These are phyloP conservation scores for Apiosordaria backusii DNA, from an alignment of 495 filamentous ascomycete genomes.

Conservation along the genomic window DNA sequence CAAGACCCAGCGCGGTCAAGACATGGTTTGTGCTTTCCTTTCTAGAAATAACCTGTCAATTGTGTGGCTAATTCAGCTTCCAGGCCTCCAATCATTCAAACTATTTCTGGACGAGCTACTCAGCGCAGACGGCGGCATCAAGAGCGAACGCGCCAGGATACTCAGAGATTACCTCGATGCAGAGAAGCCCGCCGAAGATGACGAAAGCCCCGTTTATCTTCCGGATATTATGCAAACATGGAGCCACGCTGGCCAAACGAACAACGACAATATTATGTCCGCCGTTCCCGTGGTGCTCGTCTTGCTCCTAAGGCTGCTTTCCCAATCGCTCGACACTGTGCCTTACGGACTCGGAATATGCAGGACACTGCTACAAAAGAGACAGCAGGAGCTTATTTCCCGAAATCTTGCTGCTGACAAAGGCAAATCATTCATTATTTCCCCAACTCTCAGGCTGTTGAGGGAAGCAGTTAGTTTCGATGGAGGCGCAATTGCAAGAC, in stretches of 20 bases:
- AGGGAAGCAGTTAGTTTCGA: constrained; percentile 76
- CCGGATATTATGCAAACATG: constrained; percentile 74
- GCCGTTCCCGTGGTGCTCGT: constrained; percentile 71
- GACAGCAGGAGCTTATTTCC: constrained; percentile 67
- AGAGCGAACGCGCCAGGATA: constrained; percentile 50
- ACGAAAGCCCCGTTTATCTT: constrained; percentile 57
- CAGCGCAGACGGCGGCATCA: constrained; percentile 45
- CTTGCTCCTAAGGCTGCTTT: constrained; percentile 70
- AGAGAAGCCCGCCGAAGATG: constrained; percentile 57
- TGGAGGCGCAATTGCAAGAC: constrained; percentile 69
- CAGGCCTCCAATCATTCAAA: constrained; percentile 75
- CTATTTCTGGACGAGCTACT: constrained; percentile 64
- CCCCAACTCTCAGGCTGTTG: constrained; percentile 74
- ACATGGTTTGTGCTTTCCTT: constrained; percentile 53
- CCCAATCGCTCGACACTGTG: constrained; percentile 63
- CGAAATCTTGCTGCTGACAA: constrained; percentile 68
- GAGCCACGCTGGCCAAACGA: constrained; percentile 66
- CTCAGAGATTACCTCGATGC: constrained; percentile 71
- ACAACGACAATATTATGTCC: constrained; percentile 71
- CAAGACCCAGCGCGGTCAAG: constrained; percentile 59
- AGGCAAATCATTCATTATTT: constrained; percentile 78
- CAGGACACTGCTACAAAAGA: constrained; percentile 67
- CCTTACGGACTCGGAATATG: constrained; percentile 68
- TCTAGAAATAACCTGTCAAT: background rate
- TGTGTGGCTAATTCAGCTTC: background rate